Evolutionary conservation across 2,329 filamentous ascomycete species (phyloP), one percentile per base, ranked within the genome.

Genomic region (Exophiala xenobiotica): DNA sequence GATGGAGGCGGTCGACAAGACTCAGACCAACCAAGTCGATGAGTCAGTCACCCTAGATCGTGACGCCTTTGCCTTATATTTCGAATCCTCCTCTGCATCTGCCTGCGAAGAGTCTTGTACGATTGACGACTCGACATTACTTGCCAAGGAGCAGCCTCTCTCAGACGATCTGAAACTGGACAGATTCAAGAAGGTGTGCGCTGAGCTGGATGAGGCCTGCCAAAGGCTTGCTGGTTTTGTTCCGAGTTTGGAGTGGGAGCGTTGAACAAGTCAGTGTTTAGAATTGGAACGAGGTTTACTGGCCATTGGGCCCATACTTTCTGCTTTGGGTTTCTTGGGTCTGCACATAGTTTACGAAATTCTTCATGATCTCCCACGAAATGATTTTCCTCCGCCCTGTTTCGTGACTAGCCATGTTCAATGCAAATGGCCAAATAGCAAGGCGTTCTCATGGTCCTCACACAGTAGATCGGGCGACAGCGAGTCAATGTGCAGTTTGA

Each of bases 11-110:
- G 65, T 70, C 4, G 67, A 68, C 0, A 72, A 77, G 18, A 70
- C 78, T 20, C 77, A 81, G 55, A 81, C 86, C 74, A 71, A 18
- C n/a, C 20, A 53, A 19, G 43, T 58, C n/a, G 55, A 82, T 1
- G 79, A 83, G 43, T 69, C 66, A 0, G 70, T 63, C 73, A 73
- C 58, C 77, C 74, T 61, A 19, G 57, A 61, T 27, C 38, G 23
- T 18, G 51, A 49, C 3, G 29, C 29, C 11, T 56, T 54, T 33
- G 51, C 58, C 11, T 44, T 54, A 11, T 49, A 57, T 9, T 52
- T 53, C 20, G 47, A 59, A 6, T 35, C 51, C 1, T 27, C 51
- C 1, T 27, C 49, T 27, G 35, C 51, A 9, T 14, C 50, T 12
- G 35, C 45, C 23, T 49, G 46, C 4, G 50, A 57, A 20, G 43